A percentile compares a stretch with the other conserved stretches of the same genome.
Conservation (phyloP, 2,329 filamentous ascomycete genomes). For the Beauveria varroae region DNA sequence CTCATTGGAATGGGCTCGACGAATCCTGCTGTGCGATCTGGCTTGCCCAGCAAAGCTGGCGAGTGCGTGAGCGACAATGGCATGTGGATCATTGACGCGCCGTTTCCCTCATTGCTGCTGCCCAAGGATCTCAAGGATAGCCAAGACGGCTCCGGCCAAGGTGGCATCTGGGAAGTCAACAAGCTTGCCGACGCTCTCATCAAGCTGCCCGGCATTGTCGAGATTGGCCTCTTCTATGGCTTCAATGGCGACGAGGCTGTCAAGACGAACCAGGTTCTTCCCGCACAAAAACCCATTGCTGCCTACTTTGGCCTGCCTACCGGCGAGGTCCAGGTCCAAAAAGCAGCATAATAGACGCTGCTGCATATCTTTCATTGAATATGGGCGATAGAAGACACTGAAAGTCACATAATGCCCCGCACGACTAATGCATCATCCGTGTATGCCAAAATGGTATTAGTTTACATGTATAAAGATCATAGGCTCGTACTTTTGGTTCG, state of each 20-base stretch:
- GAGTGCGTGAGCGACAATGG: slow-evolving; percentile 57
- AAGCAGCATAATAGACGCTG: background rate
- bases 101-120: slow-evolving; percentile 70
- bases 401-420: background rate
- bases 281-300: slow-evolving; percentile 84
- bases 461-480: slow-evolving; percentile 12
- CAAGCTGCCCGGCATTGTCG: slow-evolving; percentile 76
- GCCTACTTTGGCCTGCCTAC: slow-evolving; percentile 92
- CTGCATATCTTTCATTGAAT: background rate
- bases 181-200: slow-evolving; percentile 68
- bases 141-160: slow-evolving; percentile 42
- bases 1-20: slow-evolving; percentile 66
- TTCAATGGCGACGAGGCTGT: slow-evolving; percentile 63
- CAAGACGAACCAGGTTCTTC: slow-evolving; percentile 45
- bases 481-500: slow-evolving; percentile 9
- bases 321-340: slow-evolving; percentile 53
- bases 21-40: slow-evolving; percentile 63
- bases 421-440: background rate
- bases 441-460: slow-evolving; percentile 10
- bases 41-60: slow-evolving; percentile 69
- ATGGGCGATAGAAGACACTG: background rate
- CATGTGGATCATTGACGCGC: slow-evolving; percentile 83
- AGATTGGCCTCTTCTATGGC: slow-evolving; percentile 86
- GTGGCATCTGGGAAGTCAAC: slow-evolving; percentile 72
- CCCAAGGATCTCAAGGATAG: slow-evolving; percentile 39